Base-by-base conservation (phyloP, 768 basidiomycete species). In the Clitopilus hobsonii region DNA sequence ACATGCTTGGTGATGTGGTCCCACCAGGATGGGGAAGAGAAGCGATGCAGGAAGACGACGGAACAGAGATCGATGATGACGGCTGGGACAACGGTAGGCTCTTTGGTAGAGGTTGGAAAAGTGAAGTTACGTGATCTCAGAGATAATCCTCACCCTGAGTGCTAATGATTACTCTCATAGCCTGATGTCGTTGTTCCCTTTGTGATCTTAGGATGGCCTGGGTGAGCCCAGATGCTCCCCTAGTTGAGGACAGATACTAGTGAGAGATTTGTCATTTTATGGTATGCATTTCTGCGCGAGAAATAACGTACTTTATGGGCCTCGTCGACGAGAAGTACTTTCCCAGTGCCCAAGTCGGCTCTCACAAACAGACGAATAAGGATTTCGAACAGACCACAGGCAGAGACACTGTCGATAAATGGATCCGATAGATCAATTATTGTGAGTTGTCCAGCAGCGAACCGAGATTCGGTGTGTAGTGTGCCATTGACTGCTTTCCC, bases 21-120 rank as follows among this genome's bases (percentile, higher is more conserved):
- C 83, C 86, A 87, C 88, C 88, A 89, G 1, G 84, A 75, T 0
- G 85, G 85, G 0, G 89, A 89, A 0, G 87, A 87, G 65, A 90
- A 90, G 1, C 88, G 74, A 58, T 89, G 88, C 1, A 89, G 59
- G n/a, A 90, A 79, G 0, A 81, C 67, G 0, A 88, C 70, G 0
- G 80, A 80, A 53, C 86, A 88, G 1, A 89, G 72, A 56, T 88
- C 88, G 1, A 90, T 70, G 2, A 90, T 67, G 0, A 84, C 81
- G 0, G 85, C 76, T 2, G 88, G 87, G 1, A 89, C 79, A 4
- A 88, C 82, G 0, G 86, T 89, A 0, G 89, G 89, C 56, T 90
- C 85, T 89, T 60, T 6, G 49, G 26, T 8, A 63, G 53, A 16
- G 18, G 11, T 13, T 30, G 52, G 41, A 20, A 38, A 47, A 27